Evolutionary conservation across 1,284 basidiomycete genomes (phyloP), one percentile per base, ranked within the genome.

Genomic region (Ceratobasidium sp.): DNA sequence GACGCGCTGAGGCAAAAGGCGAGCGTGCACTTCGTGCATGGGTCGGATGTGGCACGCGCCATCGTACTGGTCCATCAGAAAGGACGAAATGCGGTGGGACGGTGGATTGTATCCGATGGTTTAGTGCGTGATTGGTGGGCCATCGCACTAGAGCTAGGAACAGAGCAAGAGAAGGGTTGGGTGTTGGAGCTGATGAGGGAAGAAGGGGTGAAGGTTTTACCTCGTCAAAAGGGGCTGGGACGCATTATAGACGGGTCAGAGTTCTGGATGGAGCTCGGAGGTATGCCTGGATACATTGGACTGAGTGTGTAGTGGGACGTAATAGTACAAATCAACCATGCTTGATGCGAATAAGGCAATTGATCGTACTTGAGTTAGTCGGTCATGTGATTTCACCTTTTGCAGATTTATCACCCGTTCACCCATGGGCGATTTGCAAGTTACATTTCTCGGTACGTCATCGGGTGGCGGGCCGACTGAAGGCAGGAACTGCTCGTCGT

Each of bases 21-120:
- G 1, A 72, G 73, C 0, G 47, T 79, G 8, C 77, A 78, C 69
- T 73, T 78, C 70, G 62, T 70, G 25, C 69, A 72, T 50, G 71
- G 70, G 15, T 54, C 70, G 20, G 74, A 76, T 58, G 76, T 77
- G 53, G 74, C 77, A 0, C 69, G 74, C n/a, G 75, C 76, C 10
- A 75, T 77, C 45, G 20, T 77, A 17, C 40, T 38, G 20, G 55
- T 69, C 5, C 68, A 69, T 31, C 43, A 52, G 17, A 27, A n/a
- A 27, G 29, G n/a, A 6, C 32, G 17, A 25, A n/a, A 15, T 1
- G 42, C 25, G 20, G n/a, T 20, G 17, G 60, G 60, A 4, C 45
- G 60, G 10, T 64, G 60, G 60, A 64, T 64, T 20, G 60, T 64
- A 15, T 52, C 60, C 20, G 60, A 64, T 47, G 38, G 60, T 15